A percentile compares a stretch with the other conserved stretches of the same genome.
phyloP scores from a whole-genome alignment of 202 grass and related monocot species.

The Zoysia matrella region DNA sequence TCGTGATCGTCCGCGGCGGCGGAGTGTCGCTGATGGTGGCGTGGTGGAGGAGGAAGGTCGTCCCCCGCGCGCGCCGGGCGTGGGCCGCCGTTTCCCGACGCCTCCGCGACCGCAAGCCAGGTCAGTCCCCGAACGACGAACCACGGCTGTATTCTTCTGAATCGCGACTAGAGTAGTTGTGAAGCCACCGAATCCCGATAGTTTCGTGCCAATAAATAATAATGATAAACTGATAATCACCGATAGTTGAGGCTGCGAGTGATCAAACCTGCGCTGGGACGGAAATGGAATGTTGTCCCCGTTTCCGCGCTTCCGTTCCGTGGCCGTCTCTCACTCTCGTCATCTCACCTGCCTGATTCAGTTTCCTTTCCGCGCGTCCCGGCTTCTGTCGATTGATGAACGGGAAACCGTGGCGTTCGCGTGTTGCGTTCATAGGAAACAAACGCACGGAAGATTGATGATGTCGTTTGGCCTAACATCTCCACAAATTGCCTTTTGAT shows the following conservation, averaged over 20 bases:
- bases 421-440: background rate
- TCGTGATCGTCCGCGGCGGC: too few relatives aligned
- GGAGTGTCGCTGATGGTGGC: slow-evolving; percentile 28
- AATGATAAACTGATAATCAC: too few relatives aligned
- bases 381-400: background rate
- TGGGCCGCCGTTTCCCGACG: slow-evolving; percentile 61
- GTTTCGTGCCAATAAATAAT: too few relatives aligned
- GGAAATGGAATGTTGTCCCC: background rate
- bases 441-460: too few relatives aligned
- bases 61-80: slow-evolving; percentile 60
- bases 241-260: background rate
- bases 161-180: too few relatives aligned
- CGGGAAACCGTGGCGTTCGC: background rate
- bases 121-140: slow-evolving; percentile 3
- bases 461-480: too few relatives aligned
- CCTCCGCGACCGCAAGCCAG: slow-evolving; percentile 45
- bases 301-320: background rate
- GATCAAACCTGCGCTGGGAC: background rate
- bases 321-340: background rate
- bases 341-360: background rate
- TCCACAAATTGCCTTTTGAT: too few relatives aligned
- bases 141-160: too few relatives aligned
- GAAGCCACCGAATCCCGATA: too few relatives aligned
- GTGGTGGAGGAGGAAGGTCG: slow-evolving; percentile 76
- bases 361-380: background rate